These are phyloP conservation scores for Anisogramma anomala DNA, from an alignment of 2,329 filamentous ascomycete genomes.

Conservation along the genomic window DNA sequence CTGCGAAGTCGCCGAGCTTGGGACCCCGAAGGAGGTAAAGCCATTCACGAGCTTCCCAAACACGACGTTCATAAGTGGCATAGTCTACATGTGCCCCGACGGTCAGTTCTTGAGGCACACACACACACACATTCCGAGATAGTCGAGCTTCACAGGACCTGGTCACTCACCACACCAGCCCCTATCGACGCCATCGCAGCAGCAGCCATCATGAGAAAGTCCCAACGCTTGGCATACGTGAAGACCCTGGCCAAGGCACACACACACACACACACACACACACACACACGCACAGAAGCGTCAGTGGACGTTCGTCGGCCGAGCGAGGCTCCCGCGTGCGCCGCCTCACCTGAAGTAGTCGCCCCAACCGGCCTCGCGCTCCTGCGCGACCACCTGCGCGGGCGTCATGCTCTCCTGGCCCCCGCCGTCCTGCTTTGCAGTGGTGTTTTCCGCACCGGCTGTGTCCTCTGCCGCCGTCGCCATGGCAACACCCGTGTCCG, in stretches of 20 bases:
- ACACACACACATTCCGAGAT: background rate
- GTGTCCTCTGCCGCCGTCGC: too few relatives aligned
- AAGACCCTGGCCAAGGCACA: slow-evolving; percentile 34
- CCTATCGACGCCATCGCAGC: slow-evolving; percentile 39
- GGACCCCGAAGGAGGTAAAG: slow-evolving; percentile 27
- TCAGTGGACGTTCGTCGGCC: too few relatives aligned
- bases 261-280: too few relatives aligned
- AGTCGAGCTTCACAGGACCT: too few relatives aligned
- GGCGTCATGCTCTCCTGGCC: background rate
- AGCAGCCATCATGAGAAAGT: slow-evolving; percentile 34
- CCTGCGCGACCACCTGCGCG: background rate
- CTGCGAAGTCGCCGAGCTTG: slow-evolving; percentile 1
- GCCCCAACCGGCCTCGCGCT: slow-evolving; percentile 10
- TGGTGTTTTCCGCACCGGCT: too few relatives aligned
- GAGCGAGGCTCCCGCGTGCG: too few relatives aligned
- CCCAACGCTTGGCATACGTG: slow-evolving; percentile 40
- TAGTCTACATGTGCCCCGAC: slow-evolving; percentile 27
- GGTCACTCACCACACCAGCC: slow-evolving; percentile 31
- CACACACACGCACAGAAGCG: too few relatives aligned
- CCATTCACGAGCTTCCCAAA: slow-evolving; percentile 41
- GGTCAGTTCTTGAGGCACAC: background rate
- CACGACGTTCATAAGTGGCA: slow-evolving; percentile 49
- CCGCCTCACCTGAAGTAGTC: slow-evolving; percentile 9
- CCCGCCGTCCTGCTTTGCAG: background rate
- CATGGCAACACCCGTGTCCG: too few relatives aligned